Conservation (phyloP, 352 stramenopile species). For the Peronospora destructor region DNA sequence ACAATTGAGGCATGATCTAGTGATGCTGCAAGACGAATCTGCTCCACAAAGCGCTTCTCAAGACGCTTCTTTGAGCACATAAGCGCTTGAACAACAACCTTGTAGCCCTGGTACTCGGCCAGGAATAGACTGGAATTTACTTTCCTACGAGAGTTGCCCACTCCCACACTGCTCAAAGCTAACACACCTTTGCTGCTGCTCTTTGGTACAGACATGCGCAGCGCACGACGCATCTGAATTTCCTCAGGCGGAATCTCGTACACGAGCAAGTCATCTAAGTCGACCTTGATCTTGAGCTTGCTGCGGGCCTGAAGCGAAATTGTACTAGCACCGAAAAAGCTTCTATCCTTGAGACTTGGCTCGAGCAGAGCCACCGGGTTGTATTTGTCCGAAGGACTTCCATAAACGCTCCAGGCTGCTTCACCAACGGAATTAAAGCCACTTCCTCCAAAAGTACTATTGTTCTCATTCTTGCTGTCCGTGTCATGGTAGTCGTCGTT, state of each 20-base stretch:
- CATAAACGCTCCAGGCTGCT: slow-evolving; percentile 21
- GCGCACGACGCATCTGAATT: slow-evolving; percentile 38
- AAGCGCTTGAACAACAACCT: slow-evolving; percentile 60
- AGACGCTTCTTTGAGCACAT: slow-evolving; percentile 43
- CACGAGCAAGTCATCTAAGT: slow-evolving; percentile 63
- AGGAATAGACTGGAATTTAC: slow-evolving; percentile 36
- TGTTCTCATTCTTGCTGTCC: slow-evolving; percentile 39
- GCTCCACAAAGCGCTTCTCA: slow-evolving; percentile 57
- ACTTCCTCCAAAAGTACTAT: slow-evolving; percentile 47
- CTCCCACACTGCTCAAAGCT: slow-evolving; percentile 25
- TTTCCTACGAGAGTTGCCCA: slow-evolving; percentile 20
- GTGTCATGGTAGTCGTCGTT: slow-evolving; percentile 26
- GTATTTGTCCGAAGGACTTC: slow-evolving; percentile 32
- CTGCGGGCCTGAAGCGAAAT: slow-evolving; percentile 29
- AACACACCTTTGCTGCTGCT: slow-evolving; percentile 24
- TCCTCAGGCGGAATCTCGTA: slow-evolving; percentile 72
- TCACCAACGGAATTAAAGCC: slow-evolving; percentile 16
- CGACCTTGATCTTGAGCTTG: slow-evolving; percentile 41
- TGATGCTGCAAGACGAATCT: slow-evolving; percentile 52
- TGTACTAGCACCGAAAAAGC: slow-evolving; percentile 21
- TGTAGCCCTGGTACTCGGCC: slow-evolving; percentile 64
- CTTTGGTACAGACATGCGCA: slow-evolving; percentile 28
- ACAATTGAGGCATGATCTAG: slow-evolving; percentile 66
- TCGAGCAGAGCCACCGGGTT: slow-evolving; percentile 58
- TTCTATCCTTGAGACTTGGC: slow-evolving; percentile 34